Evolutionary conservation across 805 yeast species (phyloP), one percentile per base, ranked within the genome.

Genomic region (Yarrowia sp.): DNA sequence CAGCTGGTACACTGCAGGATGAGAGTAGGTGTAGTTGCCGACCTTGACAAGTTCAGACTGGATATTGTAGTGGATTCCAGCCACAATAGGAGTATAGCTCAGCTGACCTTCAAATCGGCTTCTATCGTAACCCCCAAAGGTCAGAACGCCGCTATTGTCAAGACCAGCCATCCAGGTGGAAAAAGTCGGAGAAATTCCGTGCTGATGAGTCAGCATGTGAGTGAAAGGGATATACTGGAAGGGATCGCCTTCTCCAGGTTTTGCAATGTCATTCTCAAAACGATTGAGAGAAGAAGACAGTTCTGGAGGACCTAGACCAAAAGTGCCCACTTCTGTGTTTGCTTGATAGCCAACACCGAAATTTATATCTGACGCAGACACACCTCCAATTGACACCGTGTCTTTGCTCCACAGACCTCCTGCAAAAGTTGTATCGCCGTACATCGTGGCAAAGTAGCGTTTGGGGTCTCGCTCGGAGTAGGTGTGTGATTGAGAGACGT

Each of bases 51-150:
- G 14, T 7, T 53, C 45, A 15, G 45, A 14, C 45, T 53, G 45
- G 15, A 40, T 19, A 0, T 4, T 19, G 36, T 19, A 53, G 3
- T 2, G 5, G 7, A 3, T 19, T 12, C 59, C 59, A 2, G 45
- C 2, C 7, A 53, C 36, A 22, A 53, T 53, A 8, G 45, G 19
- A 0, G 40, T 45, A 2, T 2, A 14, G 19, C 19, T 53, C 8
- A 53, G 36, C 0, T 19, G 8, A 2, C 59, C 59, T 8, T 53
- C 19, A 14, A 16, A 53, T 7, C 59, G 45, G 11, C 45, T 38
- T 7, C 19, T 53, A 4, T 53, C 59, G n/a, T 53, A 53, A 4
- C 59, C 59, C 12, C 59, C 59, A 53, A 53, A 53, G 10, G 59
- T 53, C 14, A 53, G 0, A 8, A 53, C 59, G 3, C 59, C 59